Evolutionary conservation across 163 green algal species (phyloP).

Genomic region (Volvox carteri): DNA sequence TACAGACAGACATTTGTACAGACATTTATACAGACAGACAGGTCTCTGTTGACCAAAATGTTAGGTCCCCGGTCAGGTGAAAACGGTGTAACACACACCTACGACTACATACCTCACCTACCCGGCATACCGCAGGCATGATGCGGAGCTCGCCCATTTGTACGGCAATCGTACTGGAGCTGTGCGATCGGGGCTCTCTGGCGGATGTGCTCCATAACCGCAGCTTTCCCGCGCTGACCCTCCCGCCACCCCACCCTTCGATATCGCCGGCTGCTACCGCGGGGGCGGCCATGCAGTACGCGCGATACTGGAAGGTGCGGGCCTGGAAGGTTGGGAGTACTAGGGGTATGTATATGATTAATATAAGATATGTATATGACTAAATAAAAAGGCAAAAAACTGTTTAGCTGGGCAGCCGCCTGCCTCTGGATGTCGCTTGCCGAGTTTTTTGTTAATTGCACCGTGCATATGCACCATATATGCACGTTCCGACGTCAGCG

Average conservation of each 20-base stretch:
- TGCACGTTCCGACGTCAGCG: too few species aligned
- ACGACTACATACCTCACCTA: too few species aligned
- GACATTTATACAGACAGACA: too few species aligned
- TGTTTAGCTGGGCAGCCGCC: too few species aligned
- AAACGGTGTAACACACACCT: too few species aligned
- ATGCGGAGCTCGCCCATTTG: conserved; percentile 24
- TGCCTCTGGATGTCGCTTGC: too few species aligned
- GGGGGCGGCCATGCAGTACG: not conserved
- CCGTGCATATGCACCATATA: too few species aligned
- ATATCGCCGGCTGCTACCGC: not conserved
- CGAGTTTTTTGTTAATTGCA: too few species aligned
- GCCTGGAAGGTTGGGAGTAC: not conserved
- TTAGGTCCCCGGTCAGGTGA: too few species aligned
- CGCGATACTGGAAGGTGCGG: conserved; percentile 26
- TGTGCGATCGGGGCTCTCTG: conserved; percentile 35
- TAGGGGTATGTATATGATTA: not conserved
- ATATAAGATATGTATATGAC: not conserved
- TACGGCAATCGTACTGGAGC: conserved; percentile 43
- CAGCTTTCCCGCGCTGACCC: conserved; percentile 11
- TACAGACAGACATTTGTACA: too few species aligned
- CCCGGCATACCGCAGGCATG: not conserved
- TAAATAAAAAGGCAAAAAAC: too few species aligned
- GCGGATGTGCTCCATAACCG: conserved; percentile 21
- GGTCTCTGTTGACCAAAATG: too few species aligned
- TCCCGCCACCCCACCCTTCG: conserved; percentile 5